phyloP scores from a whole-genome alignment of 331 rosid genomes.

The Rosa hybrid region DNA sequence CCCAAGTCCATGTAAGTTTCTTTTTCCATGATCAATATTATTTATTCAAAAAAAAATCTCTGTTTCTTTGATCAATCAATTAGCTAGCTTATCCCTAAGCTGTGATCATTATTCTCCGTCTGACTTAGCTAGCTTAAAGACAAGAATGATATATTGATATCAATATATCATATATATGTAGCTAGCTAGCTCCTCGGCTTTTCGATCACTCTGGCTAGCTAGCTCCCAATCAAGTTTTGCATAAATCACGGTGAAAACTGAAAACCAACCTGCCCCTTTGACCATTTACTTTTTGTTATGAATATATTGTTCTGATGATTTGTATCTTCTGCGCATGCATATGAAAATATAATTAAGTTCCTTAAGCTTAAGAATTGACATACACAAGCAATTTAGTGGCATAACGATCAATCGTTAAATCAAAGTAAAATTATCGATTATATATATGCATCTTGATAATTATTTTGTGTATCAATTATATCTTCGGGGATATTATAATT shows the following conservation, averaged over 20 bases:
- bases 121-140: background rate
- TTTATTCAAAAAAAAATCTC: no score
- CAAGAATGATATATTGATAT: background rate
- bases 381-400: background rate
- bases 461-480: background rate
- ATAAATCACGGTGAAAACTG: background rate
- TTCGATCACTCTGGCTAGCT: background rate
- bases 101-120: background rate
- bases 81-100: background rate
- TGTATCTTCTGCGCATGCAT: background rate
- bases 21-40: background rate
- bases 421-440: no score
- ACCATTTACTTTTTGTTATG: background rate
- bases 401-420: background rate
- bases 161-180: no score
- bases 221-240: background rate
- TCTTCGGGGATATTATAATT: background rate
- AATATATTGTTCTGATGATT: background rate
- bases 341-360: background rate
- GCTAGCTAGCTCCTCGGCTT: background rate
- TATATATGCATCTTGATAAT: background rate
- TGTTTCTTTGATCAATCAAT: background rate
- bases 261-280: background rate
- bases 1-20: conserved; percentile 48
- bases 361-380: background rate